These are phyloP conservation scores for Pisolithus marmoratus DNA, from an alignment of 768 basidiomycete genomes.

Conservation along the genomic window DNA sequence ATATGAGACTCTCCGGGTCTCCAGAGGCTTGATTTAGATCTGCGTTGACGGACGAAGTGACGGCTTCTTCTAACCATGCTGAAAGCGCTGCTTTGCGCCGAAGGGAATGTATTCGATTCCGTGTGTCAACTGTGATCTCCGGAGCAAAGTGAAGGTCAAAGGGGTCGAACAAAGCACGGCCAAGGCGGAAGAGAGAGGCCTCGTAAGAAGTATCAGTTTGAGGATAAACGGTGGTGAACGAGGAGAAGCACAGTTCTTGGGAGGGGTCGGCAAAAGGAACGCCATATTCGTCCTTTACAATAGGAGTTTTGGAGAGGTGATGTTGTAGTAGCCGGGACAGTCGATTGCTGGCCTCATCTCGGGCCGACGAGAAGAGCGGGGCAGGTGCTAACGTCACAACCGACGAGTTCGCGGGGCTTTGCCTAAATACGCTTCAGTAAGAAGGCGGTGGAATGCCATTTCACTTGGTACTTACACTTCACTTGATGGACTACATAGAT, in stretches of 20 bases:
- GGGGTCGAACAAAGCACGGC: conserved; percentile 82
- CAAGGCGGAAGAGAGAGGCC: conserved; percentile 82
- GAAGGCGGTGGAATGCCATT: not conserved
- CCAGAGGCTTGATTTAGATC: conserved; percentile 52
- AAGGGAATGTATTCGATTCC: conserved; percentile 53
- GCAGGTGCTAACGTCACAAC: conserved; percentile 47
- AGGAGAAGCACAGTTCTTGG: conserved; percentile 63
- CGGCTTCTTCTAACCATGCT: conserved; percentile 75
- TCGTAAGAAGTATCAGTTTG: conserved; percentile 67
- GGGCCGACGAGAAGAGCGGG: conserved; percentile 32
- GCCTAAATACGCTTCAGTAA: conserved; percentile 29
- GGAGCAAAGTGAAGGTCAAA: conserved; percentile 58
- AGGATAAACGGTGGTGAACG: conserved; percentile 69
- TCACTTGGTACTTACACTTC: conserved; percentile 41
- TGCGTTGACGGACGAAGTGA: conserved; percentile 63
- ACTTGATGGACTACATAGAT: conserved; percentile 54
- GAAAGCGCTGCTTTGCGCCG: conserved; percentile 78
- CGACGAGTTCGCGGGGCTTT: conserved; percentile 57
- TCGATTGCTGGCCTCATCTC: conserved; percentile 33
- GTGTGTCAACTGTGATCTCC: conserved; percentile 53
- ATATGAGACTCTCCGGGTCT: conserved; percentile 49
- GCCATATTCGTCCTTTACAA: conserved; percentile 62
- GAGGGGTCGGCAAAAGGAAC: conserved; percentile 67
- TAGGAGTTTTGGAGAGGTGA: conserved; percentile 68
- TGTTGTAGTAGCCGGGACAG: conserved; percentile 67